Conservation (phyloP, 805 yeast species). For the Jamesozyma piceae region DNA sequence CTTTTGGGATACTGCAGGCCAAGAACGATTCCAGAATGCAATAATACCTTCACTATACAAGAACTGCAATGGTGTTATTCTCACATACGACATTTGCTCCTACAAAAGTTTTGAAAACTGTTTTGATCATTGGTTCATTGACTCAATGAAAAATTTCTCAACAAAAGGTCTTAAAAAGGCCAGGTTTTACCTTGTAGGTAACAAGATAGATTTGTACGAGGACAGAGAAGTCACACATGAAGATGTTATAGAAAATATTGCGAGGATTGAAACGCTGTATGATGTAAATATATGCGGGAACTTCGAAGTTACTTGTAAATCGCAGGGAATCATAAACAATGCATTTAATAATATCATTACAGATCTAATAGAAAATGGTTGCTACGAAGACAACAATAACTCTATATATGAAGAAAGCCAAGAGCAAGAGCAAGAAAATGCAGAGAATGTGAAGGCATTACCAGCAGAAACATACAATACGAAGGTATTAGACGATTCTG, state of each 20-base stretch:
- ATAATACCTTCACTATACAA: slow-evolving; percentile 37
- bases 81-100: slow-evolving; percentile 38
- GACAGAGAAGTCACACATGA: slow-evolving; percentile 33
- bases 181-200: slow-evolving; percentile 38
- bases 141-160: slow-evolving; percentile 31
- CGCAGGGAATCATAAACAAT: slow-evolving; percentile 29
- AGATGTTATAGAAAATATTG: slow-evolving; percentile 30
- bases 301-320: slow-evolving; percentile 40
- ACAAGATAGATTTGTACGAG: slow-evolving; percentile 33
- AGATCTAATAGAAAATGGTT: slow-evolving; percentile 34
- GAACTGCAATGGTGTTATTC: slow-evolving; percentile 38
- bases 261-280: slow-evolving; percentile 25
- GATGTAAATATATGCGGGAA: slow-evolving; percentile 33
- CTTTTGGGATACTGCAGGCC: slow-evolving; percentile 46
- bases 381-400: slow-evolving; percentile 24
- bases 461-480: no score
- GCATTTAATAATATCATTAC: slow-evolving; percentile 33
- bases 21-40: slow-evolving; percentile 39
- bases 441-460: no score
- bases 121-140: slow-evolving; percentile 35
- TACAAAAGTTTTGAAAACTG: slow-evolving; percentile 31
- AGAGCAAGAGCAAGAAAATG: not conserved
- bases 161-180: slow-evolving; percentile 24
- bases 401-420: not conserved
- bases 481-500: no score